A percentile compares a stretch with the other conserved stretches of the same genome.
Conservation (phyloP, 257 asterid species). For the Capsicum chinense region DNA sequence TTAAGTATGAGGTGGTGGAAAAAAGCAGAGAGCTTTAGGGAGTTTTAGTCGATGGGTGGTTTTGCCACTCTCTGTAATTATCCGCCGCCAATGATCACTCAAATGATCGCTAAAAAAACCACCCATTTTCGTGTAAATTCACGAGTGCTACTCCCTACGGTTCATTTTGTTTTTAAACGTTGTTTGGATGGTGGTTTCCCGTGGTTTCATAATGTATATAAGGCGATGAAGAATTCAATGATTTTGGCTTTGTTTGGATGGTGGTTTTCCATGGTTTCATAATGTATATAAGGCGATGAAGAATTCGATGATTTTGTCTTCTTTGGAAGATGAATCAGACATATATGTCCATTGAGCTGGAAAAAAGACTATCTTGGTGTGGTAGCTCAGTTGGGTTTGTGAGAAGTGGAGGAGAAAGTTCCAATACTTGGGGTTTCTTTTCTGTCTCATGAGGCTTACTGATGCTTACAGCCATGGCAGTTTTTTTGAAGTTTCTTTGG, state of each 20-base stretch:
- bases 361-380: neutral
- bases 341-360: neutral
- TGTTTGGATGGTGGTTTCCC: too few relatives aligned
- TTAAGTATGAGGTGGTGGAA: constrained; percentile 35
- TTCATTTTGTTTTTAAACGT: neutral
- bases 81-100: constrained; percentile 36
- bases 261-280: too few relatives aligned
- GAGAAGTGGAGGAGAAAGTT: neutral
- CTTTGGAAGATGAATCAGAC: neutral
- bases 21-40: constrained; percentile 30
- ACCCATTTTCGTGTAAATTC: neutral
- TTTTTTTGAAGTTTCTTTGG: neutral
- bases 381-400: neutral
- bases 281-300: neutral
- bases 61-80: constrained; percentile 43
- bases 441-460: neutral
- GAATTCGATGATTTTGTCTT: neutral
- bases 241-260: too few relatives aligned
- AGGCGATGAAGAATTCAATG: too few relatives aligned
- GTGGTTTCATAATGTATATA: too few relatives aligned
- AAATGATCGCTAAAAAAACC: neutral
- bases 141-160: neutral
- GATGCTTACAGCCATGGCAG: neutral
- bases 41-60: constrained; percentile 38
- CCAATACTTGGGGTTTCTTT: neutral